phyloP scores from a whole-genome alignment of 225 moss, liverwort and hornwort species.

The Marchantia paleacea region DNA sequence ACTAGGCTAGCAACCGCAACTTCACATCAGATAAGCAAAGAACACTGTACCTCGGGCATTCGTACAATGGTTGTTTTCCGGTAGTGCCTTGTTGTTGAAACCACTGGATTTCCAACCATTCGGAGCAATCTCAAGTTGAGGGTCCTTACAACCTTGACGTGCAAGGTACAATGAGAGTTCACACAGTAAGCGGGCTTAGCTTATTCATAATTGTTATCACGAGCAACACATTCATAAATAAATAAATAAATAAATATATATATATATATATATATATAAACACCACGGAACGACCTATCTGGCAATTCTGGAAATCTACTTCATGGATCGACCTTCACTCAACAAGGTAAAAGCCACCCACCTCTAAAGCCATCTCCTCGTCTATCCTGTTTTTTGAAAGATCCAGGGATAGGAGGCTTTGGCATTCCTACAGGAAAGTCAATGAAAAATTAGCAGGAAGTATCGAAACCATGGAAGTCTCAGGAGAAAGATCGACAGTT shows the following conservation, averaged over 20 bases:
- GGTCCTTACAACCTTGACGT: constrained; percentile 46
- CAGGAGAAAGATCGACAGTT: background rate
- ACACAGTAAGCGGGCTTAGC: background rate
- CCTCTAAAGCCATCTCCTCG: constrained; percentile 46
- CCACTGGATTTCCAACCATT: constrained; percentile 55
- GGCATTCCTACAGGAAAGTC: constrained; percentile 40
- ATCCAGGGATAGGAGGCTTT: constrained; percentile 63
- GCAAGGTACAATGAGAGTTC: background rate
- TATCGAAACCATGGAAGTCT: background rate
- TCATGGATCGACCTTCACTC: background rate
- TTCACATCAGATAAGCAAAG: too few relatives aligned
- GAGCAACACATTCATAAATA: too few relatives aligned
- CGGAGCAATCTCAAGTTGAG: constrained; percentile 59
- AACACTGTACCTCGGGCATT: constrained; percentile 54
- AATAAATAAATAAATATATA: too few relatives aligned
- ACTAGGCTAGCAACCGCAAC: too few relatives aligned
- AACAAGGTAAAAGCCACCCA: background rate
- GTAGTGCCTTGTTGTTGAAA: constrained; percentile 50
- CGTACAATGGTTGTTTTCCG: constrained; percentile 60
- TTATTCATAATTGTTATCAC: background rate
- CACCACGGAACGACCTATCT: too few relatives aligned
- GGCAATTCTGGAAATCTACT: too few relatives aligned
- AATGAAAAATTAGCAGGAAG: background rate
- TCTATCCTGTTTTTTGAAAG: constrained; percentile 71
- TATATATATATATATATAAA: too few relatives aligned